These are phyloP conservation scores for Eurotiales sp. DNA, from an alignment of 2,329 filamentous ascomycete species.

Conservation along the genomic window DNA sequence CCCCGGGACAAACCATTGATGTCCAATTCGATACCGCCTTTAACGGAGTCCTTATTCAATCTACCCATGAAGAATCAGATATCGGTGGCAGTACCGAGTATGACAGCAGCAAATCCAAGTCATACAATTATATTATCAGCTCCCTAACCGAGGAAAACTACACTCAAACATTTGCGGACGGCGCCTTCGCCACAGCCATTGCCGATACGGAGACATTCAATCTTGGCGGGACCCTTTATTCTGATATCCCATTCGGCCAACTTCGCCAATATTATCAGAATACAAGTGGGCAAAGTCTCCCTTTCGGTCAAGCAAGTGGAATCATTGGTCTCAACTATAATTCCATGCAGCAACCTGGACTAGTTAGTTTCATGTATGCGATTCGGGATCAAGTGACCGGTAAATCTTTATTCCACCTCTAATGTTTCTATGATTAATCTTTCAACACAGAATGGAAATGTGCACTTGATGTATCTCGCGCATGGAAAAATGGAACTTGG, in stretches of 20 bases:
- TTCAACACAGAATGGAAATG: slow-evolving; percentile 3
- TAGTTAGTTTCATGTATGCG: not conserved
- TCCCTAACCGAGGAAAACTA: not conserved
- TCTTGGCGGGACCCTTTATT: not conserved
- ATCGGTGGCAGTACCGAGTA: too few species aligned
- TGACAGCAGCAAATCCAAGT: not conserved
- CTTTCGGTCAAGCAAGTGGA: not conserved
- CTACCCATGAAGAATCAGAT: not conserved
- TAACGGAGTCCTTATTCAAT: not conserved
- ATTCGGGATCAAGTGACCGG: not conserved
- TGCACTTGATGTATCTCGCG: not conserved
- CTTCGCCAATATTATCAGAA: not conserved
- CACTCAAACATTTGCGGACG: not conserved
- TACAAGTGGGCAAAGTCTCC: not conserved
- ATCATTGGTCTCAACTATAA: not conserved
- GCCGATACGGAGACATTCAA: not conserved
- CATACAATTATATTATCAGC: not conserved
- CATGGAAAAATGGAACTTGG: slow-evolving; percentile 4
- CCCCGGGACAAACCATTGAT: not conserved
- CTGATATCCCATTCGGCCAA: not conserved
- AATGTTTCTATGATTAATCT: not conserved
- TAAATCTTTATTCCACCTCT: not conserved
- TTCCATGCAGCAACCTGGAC: not conserved
- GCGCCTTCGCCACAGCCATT: not conserved
- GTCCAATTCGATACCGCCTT: slow-evolving; percentile 6